Evolutionary conservation across 805 yeast genomes (phyloP).

Genomic region (Candida maltosa): DNA sequence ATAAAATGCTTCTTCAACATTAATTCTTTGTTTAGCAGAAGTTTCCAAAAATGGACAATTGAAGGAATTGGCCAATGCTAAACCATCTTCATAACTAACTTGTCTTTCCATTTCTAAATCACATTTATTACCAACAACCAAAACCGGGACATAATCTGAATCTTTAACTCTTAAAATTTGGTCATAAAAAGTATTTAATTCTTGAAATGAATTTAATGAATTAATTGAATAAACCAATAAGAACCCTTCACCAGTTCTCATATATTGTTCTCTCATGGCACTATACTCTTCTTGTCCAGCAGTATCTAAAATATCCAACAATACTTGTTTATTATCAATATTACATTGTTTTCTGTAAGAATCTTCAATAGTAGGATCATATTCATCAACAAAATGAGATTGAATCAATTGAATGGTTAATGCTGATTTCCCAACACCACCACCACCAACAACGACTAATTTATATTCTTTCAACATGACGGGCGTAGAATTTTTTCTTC

Average conservation of each 20-base stretch:
- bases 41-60: conserved; percentile 83
- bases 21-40: conserved; percentile 85
- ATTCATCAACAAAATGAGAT: conserved; percentile 93
- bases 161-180: conserved; percentile 80
- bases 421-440: conserved; percentile 98
- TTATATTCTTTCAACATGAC: conserved; percentile 70
- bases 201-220: conserved; percentile 80
- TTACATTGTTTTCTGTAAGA: conserved; percentile 84
- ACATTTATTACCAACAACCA: conserved; percentile 76
- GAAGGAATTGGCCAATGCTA: conserved; percentile 59
- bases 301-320: conserved; percentile 87
- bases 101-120: conserved; percentile 77
- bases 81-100: conserved; percentile 66
- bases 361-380: conserved; percentile 97
- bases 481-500: not conserved
- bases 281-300: conserved; percentile 98
- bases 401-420: conserved; percentile 93
- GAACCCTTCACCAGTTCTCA: conserved; percentile 95
- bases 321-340: conserved; percentile 73
- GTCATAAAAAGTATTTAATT: conserved; percentile 72
- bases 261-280: conserved; percentile 82
- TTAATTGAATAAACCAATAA: conserved; percentile 85
- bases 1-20: conserved; percentile 83
- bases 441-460: conserved; percentile 96
- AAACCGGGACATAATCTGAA: conserved; percentile 66